Evolutionary conservation across 2,329 filamentous ascomycete genomes (phyloP), one percentile per base, ranked within the genome.

Genomic region (Epichloe gansuensis): DNA sequence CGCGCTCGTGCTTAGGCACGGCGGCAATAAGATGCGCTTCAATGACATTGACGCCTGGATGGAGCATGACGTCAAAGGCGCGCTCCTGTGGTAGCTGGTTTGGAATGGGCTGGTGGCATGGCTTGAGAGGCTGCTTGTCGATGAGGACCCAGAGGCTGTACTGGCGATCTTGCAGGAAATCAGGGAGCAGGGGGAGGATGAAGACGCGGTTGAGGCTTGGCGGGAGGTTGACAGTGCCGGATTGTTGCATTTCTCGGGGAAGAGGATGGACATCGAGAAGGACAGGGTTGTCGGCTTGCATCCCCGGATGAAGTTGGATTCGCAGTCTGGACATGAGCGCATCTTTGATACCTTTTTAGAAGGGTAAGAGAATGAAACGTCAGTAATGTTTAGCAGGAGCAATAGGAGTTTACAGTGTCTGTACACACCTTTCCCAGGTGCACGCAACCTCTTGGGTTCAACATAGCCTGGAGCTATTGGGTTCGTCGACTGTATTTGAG

Each of bases 1-100:
- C 68, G 54, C 75, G 80, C 61, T 80, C 72, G 21, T 74, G 78
- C 60, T 74, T 78, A 1, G 77, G 80, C 43, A 87, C 75, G 6
- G 83, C 82, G 1, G 85, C 87, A 56, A 89, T 80, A 53, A 91
- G 74, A 60, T 91, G 85, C 7, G 94, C 75, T 59, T 89, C 85
- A 49, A 95, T 77, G 45, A 83, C 77, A 59, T 93, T 95, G 49
- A 89, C 76, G 6, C 88, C 89, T 2, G 78, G 76, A 27, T 79
- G 75, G 31, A 95, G 71, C 49, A 78, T 78, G 7, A 82, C 77
- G 59, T 95, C 89, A 59, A 89, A 95, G 0, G 85, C 71, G n/a
- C 84, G 82, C 56, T 80, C 80, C 54, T 74, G 73, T 46, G 68
- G 74, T 58, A 76, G 72, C 49, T 81, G 80, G 23, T 79, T 75